Evolutionary conservation across 345 rosid species (phyloP).

Genomic region (Chamaenerion angustifolium): DNA sequence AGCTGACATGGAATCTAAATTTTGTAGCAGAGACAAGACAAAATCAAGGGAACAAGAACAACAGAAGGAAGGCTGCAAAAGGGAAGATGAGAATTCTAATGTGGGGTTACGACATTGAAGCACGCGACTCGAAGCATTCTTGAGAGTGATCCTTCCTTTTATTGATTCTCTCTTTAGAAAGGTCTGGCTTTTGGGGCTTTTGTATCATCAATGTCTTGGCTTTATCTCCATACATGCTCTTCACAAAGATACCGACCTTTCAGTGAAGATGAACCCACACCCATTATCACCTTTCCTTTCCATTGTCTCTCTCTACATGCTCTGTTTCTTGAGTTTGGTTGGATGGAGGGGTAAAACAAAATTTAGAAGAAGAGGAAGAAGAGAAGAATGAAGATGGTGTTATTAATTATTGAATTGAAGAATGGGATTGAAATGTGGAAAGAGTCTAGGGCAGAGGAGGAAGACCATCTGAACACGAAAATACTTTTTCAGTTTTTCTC

Average conservation of each 20-base stretch:
- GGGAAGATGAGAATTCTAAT: neutral
- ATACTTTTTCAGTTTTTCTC: neutral
- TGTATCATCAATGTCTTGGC: constrained; percentile 3
- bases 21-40: neutral
- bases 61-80: constrained; percentile 3
- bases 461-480: constrained; percentile 10
- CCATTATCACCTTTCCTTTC: neutral
- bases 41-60: constrained; percentile 1
- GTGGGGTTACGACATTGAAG: neutral
- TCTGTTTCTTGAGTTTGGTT: constrained; percentile 10
- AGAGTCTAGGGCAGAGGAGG: neutral
- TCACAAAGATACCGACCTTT: constrained; percentile 10
- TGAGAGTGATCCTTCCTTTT: neutral
- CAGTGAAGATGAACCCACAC: constrained; percentile 6
- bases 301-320: constrained; percentile 3
- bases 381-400: neutral
- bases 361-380: constrained; percentile 31
- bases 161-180: neutral
- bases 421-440: neutral
- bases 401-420: neutral
- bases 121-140: constrained; percentile 4
- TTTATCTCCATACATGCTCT: constrained; percentile 1
- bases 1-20: neutral
- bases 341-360: too few relatives aligned
- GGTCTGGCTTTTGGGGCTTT: neutral